Evolutionary conservation across 805 yeast genomes (phyloP).

Genomic region (Ogataea siamensis): DNA sequence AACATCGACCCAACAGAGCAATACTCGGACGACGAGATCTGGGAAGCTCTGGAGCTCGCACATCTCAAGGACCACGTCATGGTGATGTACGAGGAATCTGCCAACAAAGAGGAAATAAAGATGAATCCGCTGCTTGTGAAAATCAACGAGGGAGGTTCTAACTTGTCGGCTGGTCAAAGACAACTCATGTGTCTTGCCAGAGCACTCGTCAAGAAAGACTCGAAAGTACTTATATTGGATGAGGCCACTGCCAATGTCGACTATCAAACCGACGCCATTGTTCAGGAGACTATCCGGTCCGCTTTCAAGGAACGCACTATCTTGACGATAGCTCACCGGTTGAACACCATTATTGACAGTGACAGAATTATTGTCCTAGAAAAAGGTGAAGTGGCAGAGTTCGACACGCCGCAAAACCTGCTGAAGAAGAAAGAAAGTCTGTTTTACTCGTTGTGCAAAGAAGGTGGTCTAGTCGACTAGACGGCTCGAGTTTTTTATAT

Average conservation of each 20-base stretch:
- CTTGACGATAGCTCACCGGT: constrained; percentile 80
- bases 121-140: constrained; percentile 28
- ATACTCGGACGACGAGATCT: constrained; percentile 73
- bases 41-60: constrained; percentile 76
- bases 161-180: constrained; percentile 83
- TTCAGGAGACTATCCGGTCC: constrained; percentile 73
- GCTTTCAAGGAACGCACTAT: constrained; percentile 78
- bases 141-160: constrained; percentile 45
- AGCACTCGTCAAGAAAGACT: constrained; percentile 61
- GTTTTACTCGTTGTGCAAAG: constrained; percentile 77
- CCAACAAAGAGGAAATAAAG: constrained; percentile 40
- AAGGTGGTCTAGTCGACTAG: constrained; percentile 56
- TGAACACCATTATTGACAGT: constrained; percentile 79
- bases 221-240: constrained; percentile 65
- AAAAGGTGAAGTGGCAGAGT: constrained; percentile 71
- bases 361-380: constrained; percentile 76
- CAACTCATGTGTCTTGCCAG: constrained; percentile 83
- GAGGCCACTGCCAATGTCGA: constrained; percentile 92
- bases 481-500: neutral
- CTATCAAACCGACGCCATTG: constrained; percentile 74
- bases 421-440: constrained; percentile 63
- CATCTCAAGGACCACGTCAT: constrained; percentile 69
- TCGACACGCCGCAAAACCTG: constrained; percentile 67
- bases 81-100: constrained; percentile 46
- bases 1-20: constrained; percentile 80